phyloP scores from a whole-genome alignment of 768 basidiomycete genomes.

The Astraeus odoratus region DNA sequence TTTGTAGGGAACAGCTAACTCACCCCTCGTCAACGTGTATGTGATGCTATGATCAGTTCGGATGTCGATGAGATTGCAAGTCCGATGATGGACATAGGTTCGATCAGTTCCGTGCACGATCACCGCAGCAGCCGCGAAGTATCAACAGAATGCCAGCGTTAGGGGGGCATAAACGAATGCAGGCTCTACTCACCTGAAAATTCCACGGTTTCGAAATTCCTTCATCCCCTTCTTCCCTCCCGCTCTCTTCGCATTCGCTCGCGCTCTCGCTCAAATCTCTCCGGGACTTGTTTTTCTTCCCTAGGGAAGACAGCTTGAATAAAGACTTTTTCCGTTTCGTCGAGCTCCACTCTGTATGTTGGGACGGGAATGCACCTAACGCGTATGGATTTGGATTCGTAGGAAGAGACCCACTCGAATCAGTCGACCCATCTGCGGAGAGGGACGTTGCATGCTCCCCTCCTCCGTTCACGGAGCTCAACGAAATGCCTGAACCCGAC shows the following conservation, averaged over 20 bases:
- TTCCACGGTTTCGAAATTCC: conserved; percentile 68
- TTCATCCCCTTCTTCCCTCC: conserved; percentile 38
- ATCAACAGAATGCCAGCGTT: neutral
- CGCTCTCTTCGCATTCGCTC: conserved; percentile 7
- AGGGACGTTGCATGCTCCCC: conserved; percentile 8
- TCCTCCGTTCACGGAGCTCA: conserved; percentile 10
- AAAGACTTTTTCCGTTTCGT: conserved; percentile 24
- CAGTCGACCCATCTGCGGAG: conserved; percentile 21
- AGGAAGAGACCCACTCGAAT: conserved; percentile 19
- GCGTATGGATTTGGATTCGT: conserved; percentile 10
- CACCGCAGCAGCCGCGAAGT: too few relatives aligned
- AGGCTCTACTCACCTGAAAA: conserved; percentile 49
- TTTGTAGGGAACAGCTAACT: conserved; percentile 15
- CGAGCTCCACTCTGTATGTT: conserved; percentile 1
- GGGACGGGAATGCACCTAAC: neutral
- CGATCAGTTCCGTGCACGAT: too few relatives aligned
- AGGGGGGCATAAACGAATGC: conserved; percentile 4
- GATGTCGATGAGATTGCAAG: neutral
- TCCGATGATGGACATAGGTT: too few relatives aligned
- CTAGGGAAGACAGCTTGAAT: conserved; percentile 31
- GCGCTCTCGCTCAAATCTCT: conserved; percentile 17
- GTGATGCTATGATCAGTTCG: conserved; percentile 47
- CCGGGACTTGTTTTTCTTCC: conserved; percentile 26
- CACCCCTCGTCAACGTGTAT: conserved; percentile 76
- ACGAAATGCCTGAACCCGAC: conserved; percentile 13